phyloP scores from a whole-genome alignment of 805 yeast species.

The Myxozyma mucilagina region DNA sequence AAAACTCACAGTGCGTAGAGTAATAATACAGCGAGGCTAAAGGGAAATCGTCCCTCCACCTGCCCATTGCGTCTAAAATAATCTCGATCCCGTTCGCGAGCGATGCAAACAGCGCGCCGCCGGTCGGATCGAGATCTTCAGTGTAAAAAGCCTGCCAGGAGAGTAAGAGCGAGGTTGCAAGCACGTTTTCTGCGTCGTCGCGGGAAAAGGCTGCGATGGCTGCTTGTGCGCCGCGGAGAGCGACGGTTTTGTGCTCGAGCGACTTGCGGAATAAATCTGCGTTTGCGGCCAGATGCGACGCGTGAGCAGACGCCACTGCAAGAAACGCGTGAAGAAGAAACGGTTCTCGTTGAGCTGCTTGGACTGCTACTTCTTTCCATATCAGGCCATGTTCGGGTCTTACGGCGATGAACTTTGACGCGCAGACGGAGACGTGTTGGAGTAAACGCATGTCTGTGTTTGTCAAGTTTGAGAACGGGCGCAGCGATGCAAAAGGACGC shows the following conservation, averaged over 20 bases:
- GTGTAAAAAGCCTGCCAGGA: conserved; percentile 23
- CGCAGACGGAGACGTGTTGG: conserved; percentile 20
- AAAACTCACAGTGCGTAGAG: neutral
- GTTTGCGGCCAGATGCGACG: conserved; percentile 1
- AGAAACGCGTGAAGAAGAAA: conserved; percentile 22
- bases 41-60: conserved; percentile 23
- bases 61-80: conserved; percentile 17
- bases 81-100: conserved; percentile 12
- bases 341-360: conserved; percentile 22
- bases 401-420: conserved; percentile 15
- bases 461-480: conserved; percentile 14
- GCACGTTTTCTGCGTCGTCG: conserved; percentile 11
- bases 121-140: conserved; percentile 22
- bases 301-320: conserved; percentile 23
- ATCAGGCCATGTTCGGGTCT: conserved; percentile 21
- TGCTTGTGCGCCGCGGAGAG: conserved; percentile 21
- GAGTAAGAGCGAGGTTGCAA: conserved; percentile 14
- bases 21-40: conserved; percentile 11
- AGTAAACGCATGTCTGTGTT: conserved; percentile 19
- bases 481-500: conserved; percentile 16
- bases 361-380: conserved; percentile 25
- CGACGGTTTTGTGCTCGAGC: conserved; percentile 16
- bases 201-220: conserved; percentile 18
- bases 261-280: conserved; percentile 17
- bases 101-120: conserved; percentile 12